Evolutionary conservation across 352 stramenopile species (phyloP).

Genomic region (Phytopythium boreale): DNA sequence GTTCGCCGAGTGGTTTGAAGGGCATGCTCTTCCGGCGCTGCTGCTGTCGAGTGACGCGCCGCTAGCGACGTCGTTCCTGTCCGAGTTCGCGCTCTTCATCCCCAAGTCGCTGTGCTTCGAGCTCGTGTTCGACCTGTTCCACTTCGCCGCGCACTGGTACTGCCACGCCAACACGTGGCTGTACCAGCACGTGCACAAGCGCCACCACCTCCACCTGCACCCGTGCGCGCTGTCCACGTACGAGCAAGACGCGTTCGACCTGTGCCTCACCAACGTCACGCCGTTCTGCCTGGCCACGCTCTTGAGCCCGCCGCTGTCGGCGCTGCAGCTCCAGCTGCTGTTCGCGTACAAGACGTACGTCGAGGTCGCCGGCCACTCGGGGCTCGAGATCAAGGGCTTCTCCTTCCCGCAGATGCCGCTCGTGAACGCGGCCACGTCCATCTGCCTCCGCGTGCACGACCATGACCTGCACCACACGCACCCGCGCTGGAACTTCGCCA

Average conservation of each 20-base stretch:
- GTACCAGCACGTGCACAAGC: conserved; percentile 82
- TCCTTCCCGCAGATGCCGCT: conserved; percentile 86
- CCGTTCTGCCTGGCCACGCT: conserved; percentile 55
- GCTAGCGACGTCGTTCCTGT: conserved; percentile 18
- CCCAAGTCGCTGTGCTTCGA: conserved; percentile 85
- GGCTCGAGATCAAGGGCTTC: conserved; percentile 79
- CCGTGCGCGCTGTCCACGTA: conserved; percentile 81
- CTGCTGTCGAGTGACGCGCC: background rate
- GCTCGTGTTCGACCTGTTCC: conserved; percentile 83
- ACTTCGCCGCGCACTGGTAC: conserved; percentile 74
- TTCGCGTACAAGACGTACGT: conserved; percentile 91
- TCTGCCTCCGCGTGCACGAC: conserved; percentile 75
- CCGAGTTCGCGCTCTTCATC: conserved; percentile 62
- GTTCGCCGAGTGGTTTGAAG: conserved; percentile 22
- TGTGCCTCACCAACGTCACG: conserved; percentile 75
- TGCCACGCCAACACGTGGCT: conserved; percentile 68
- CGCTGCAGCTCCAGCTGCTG: conserved; percentile 66
- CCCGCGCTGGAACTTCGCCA: conserved; percentile 83
- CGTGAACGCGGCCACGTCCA: conserved; percentile 33
- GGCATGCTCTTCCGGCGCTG: background rate
- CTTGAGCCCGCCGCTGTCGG: conserved; percentile 43
- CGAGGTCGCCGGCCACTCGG: conserved; percentile 81
- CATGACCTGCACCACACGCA: conserved; percentile 87
- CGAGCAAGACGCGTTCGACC: conserved; percentile 73
- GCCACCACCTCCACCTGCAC: conserved; percentile 74